Evolutionary conservation across 1,284 basidiomycete genomes (phyloP).

Genomic region (Ganoderma boninense): DNA sequence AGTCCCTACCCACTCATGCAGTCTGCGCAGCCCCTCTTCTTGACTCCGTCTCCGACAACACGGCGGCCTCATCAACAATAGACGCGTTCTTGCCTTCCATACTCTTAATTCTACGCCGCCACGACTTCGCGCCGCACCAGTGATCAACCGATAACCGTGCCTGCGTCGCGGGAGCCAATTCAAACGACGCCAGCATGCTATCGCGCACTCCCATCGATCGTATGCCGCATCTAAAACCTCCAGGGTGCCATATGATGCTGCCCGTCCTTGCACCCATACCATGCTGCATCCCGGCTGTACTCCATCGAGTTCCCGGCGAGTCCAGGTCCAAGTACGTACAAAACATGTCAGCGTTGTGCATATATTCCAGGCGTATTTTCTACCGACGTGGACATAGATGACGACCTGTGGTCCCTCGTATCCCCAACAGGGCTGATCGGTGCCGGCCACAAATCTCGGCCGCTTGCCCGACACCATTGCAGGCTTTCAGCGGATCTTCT

Average conservation of each 20-base stretch:
- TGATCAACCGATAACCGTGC: constrained; percentile 30
- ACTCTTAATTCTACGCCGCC: not conserved
- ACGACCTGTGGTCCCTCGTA: constrained; percentile 20
- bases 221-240: constrained; percentile 25
- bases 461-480: constrained; percentile 9
- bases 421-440: constrained; percentile 21
- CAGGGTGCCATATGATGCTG: constrained; percentile 28
- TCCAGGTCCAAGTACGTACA: constrained; percentile 30
- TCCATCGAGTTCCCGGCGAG: constrained; percentile 13
- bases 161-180: constrained; percentile 28
- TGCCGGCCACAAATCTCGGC: constrained; percentile 15
- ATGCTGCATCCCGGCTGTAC: constrained; percentile 13
- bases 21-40: not conserved
- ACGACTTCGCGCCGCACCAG: constrained; percentile 16
- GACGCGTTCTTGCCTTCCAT: not conserved
- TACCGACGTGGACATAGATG: constrained; percentile 22
- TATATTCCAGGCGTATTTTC: constrained; percentile 19
- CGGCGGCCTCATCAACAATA: constrained; percentile 13
- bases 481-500: constrained; percentile 25
- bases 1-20: not conserved
- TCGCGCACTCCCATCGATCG: constrained; percentile 24
- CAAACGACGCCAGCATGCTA: constrained; percentile 19
- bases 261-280: constrained; percentile 13
- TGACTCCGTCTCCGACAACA: constrained; percentile 9
- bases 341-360: constrained; percentile 19